Conservation (phyloP, 1,284 basidiomycete genomes). For the Anthracocystis panici-leucophaei region DNA sequence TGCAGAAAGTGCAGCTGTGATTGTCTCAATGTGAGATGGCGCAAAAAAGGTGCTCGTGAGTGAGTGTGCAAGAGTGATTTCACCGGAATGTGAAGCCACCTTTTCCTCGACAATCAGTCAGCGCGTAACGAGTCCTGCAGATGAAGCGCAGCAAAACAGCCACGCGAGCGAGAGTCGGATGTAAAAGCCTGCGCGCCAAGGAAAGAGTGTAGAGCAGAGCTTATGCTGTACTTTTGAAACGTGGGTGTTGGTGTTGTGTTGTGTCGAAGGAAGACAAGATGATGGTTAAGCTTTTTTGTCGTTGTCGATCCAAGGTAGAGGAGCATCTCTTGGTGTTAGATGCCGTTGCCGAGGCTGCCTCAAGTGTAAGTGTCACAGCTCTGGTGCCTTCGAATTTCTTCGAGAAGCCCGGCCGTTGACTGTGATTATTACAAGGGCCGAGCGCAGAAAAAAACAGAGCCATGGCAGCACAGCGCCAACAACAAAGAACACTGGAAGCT, state of each 20-base stretch:
- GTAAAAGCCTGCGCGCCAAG: not conserved
- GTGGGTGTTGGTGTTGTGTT: not conserved
- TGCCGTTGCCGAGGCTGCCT: constrained; percentile 8
- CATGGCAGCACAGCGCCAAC: too few relatives aligned
- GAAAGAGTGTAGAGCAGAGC: not conserved
- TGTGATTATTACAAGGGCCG: not conserved
- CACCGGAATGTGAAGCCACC: constrained; percentile 5
- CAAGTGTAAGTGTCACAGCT: constrained; percentile 6
- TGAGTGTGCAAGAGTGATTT: constrained; percentile 4
- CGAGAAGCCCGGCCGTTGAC: constrained; percentile 1
- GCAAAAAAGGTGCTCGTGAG: not conserved
- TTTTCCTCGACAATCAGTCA: constrained; percentile 29
- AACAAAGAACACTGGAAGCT: too few relatives aligned
- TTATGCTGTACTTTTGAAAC: not conserved
- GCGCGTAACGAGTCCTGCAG: constrained; percentile 21
- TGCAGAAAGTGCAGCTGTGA: not conserved
- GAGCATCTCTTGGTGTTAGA: constrained; percentile 2
- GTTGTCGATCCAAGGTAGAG: not conserved
- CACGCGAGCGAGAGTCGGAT: constrained; percentile 2
- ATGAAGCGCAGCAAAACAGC: not conserved
- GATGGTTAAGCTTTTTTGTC: constrained; percentile 2
- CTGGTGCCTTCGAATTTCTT: constrained; percentile 13
- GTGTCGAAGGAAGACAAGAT: not conserved
- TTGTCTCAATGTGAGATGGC: not conserved
- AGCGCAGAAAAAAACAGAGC: too few relatives aligned